These are phyloP conservation scores for Fragaria ananassa DNA, from an alignment of 306 rosid genomes.

Conservation along the genomic window DNA sequence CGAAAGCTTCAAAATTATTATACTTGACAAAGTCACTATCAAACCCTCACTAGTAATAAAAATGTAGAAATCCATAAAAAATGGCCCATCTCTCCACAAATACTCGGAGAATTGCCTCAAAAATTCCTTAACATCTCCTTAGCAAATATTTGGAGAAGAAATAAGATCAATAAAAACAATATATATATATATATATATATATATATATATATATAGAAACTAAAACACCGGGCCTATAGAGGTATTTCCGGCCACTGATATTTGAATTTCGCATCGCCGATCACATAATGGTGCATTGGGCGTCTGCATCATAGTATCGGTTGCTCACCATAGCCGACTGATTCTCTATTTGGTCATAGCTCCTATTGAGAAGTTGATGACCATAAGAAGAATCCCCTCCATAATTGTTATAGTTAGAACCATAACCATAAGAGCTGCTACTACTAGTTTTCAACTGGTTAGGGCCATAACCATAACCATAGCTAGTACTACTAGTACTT, in stretches of 20 bases:
- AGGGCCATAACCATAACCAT: background rate
- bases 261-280: background rate
- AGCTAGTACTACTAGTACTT: background rate
- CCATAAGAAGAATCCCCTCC: background rate
- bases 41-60: background rate
- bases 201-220: background rate
- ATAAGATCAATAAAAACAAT: background rate
- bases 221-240: background rate
- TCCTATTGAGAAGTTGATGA: background rate
- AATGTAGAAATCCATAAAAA: background rate
- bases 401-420: background rate
- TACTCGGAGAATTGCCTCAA: background rate
- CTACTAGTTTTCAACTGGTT: background rate
- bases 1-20: too few species aligned
- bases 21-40: too few species aligned
- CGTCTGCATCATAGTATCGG: background rate
- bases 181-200: background rate
- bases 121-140: background rate
- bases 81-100: background rate
- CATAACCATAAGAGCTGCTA: background rate
- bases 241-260: background rate
- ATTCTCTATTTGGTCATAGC: background rate
- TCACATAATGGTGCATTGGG: conserved; percentile 17
- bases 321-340: background rate
- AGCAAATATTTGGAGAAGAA: background rate